Base-by-base conservation (phyloP, 306 rosid species). In the Casuarina equisetifolia region DNA sequence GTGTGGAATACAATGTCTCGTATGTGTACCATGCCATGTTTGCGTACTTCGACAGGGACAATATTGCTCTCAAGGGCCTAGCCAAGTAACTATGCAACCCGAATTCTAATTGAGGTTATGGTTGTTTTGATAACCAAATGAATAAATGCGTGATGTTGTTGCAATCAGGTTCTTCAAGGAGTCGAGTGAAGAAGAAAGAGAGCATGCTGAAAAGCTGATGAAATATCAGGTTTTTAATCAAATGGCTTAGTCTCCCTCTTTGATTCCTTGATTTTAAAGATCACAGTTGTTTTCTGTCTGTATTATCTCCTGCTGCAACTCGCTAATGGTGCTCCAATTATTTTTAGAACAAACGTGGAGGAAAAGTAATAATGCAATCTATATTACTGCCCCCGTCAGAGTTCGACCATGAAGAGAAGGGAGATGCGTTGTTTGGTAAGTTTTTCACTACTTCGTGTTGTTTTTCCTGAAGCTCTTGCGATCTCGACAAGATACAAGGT, bases 21-120 rank as follows among this genome's bases (percentile, higher is more conserved):
- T 88, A 88, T 85, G 91, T 78, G 83, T 88, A 88, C 82, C 91
- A 88, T 78, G 79, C 89, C 79, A 11, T 88, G 89, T 88, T 73
- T 83, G 91, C 91, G 52, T 88, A 88, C 84, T 88, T 88, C 70
- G 87, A 88, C 86, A 85, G 91, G 66, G 91, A 88, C 81, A 85
- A 88, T 66, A 79, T 88, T 50, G 87, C 91, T 76, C 87, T 85
- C 79, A 88, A 61, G 72, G 91, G 89, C 77, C 58, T 85, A 36
- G 91, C 91, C 73, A 88, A 79, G 91, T 88, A 88, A 80, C 16
- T 66, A 52, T 5, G 9, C 74, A 63, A 74, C 25, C 39, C 36
- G 17, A 43, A 16, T 43, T 4, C 36, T 69, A 2, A 19, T 32
- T 2, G 9, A 8, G 55, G 10, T 72, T 48, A 32, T 70, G 20